Evolutionary conservation across 805 yeast genomes (phyloP).

Genomic region (Teunomyces funiuensis): DNA sequence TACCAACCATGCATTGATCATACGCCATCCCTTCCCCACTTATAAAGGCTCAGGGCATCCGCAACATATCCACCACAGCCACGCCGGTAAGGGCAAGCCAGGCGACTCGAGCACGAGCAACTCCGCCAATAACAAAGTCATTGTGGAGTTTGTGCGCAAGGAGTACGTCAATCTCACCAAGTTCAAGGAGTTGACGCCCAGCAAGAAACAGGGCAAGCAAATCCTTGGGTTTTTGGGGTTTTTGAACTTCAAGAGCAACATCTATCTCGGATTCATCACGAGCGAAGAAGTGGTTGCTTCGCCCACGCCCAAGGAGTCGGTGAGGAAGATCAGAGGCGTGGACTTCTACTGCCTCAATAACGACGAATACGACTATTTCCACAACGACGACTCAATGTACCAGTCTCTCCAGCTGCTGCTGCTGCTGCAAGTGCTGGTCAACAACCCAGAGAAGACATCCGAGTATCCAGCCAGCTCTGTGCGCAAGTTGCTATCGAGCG

Average conservation of each 20-base stretch:
- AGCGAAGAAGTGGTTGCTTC: slow-evolving; percentile 56
- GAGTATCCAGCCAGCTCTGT: slow-evolving; percentile 47
- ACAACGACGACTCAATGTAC: slow-evolving; percentile 1
- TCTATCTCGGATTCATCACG: slow-evolving; percentile 60
- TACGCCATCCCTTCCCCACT: slow-evolving; percentile 48
- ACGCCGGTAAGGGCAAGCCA: background rate
- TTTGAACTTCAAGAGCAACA: slow-evolving; percentile 50
- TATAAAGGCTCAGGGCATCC: slow-evolving; percentile 19
- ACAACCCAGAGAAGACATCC: slow-evolving; percentile 17
- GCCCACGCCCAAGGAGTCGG: slow-evolving; percentile 53
- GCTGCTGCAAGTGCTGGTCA: slow-evolving; percentile 5
- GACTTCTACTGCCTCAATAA: slow-evolving; percentile 64
- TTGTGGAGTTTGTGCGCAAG: slow-evolving; percentile 54
- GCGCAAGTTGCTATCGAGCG: slow-evolving; percentile 43
- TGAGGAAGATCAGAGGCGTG: slow-evolving; percentile 56
- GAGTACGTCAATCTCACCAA: slow-evolving; percentile 35
- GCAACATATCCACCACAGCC: slow-evolving; percentile 19
- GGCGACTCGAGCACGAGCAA: slow-evolving; percentile 18
- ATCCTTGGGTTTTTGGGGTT: slow-evolving; percentile 64
- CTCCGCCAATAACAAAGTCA: slow-evolving; percentile 30
- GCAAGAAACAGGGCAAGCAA: slow-evolving; percentile 21
- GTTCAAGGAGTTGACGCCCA: slow-evolving; percentile 46
- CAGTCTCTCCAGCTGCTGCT: slow-evolving; percentile 1
- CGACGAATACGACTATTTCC: slow-evolving; percentile 49
- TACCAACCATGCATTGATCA: slow-evolving; percentile 55